These are phyloP conservation scores for Marchantia paleacea DNA, from an alignment of 225 moss, liverwort and hornwort genomes.

Conservation along the genomic window DNA sequence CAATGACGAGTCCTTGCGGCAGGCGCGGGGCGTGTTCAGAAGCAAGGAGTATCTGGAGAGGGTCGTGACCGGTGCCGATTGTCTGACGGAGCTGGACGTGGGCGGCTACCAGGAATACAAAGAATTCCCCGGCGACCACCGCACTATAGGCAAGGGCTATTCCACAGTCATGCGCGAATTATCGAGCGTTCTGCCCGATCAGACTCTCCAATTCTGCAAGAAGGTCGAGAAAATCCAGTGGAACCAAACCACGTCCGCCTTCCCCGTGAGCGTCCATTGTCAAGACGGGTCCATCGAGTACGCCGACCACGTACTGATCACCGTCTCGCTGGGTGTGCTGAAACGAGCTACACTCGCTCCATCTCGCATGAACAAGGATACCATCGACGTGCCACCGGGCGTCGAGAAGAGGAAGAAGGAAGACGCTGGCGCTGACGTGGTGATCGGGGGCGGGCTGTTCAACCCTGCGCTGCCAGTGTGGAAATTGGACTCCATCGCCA, in stretches of 20 bases:
- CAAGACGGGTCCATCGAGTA: conserved; percentile 32
- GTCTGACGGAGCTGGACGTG: conserved; percentile 37
- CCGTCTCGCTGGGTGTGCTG: conserved; percentile 42
- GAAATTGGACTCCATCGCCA: conserved; percentile 39
- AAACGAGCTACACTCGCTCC: conserved; percentile 21
- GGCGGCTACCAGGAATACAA: conserved; percentile 33
- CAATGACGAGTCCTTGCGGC: conserved; percentile 2
- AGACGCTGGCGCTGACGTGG: not conserved
- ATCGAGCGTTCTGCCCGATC: conserved; percentile 24
- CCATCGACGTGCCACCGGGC: no score
- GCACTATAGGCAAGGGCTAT: conserved; percentile 36
- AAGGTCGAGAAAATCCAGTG: conserved; percentile 34
- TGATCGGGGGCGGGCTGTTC: conserved; percentile 23
- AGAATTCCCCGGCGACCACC: conserved; percentile 34
- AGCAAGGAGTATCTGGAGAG: conserved; percentile 35
- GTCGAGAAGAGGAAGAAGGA: not conserved
- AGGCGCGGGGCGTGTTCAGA: conserved; percentile 28
- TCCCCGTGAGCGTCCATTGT: conserved; percentile 35
- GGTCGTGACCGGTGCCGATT: conserved; percentile 33
- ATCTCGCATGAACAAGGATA: not conserved
- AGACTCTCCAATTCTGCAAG: conserved; percentile 27
- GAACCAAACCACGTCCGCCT: conserved; percentile 4
- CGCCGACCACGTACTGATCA: conserved; percentile 46
- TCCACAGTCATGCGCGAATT: conserved; percentile 28
- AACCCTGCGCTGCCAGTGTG: conserved; percentile 32